Conservation (phyloP, 2,329 filamentous ascomycete species). For the Phialocephala subalpina region DNA sequence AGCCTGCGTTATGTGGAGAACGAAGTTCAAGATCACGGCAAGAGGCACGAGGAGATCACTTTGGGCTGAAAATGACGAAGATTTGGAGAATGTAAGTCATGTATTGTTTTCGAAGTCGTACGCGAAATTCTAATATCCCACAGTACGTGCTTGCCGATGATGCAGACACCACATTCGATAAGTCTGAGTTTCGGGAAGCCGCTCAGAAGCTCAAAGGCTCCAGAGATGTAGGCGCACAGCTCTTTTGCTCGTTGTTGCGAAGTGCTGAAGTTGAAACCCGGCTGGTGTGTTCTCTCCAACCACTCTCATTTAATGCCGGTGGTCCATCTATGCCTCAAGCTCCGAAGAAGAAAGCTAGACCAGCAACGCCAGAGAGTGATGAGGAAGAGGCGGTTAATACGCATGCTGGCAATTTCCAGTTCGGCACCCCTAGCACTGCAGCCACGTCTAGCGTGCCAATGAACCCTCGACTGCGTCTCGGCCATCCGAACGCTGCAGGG, state of each 20-base stretch:
- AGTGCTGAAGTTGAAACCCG: constrained; percentile 82
- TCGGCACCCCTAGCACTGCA: constrained; percentile 18
- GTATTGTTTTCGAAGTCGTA: constrained; percentile 24
- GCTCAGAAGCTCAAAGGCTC: constrained; percentile 79
- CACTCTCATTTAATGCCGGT: constrained; percentile 58
- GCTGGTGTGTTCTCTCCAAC: constrained; percentile 90
- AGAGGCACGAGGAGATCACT: constrained; percentile 73
- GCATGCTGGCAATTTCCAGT: constrained; percentile 20
- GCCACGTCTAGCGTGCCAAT: constrained; percentile 27
- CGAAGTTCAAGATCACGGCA: constrained; percentile 74
- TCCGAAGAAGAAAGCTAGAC: constrained; percentile 34
- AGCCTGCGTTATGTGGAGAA: constrained; percentile 71
- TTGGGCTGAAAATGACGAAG: constrained; percentile 76
- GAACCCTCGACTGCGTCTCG: constrained; percentile 41
- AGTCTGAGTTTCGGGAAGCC: constrained; percentile 73
- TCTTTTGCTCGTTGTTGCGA: constrained; percentile 89
- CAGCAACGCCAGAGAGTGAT: constrained; percentile 43
- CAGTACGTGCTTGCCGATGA: constrained; percentile 37
- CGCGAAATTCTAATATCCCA: constrained; percentile 30
- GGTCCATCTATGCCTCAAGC: constrained; percentile 49
- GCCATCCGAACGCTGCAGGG: constrained; percentile 53
- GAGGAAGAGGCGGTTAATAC: constrained; percentile 34
- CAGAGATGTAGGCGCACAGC: constrained; percentile 85
- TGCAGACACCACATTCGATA: constrained; percentile 73
- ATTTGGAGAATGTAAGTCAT: constrained; percentile 62